Evolutionary conservation across 2,329 filamentous ascomycete species (phyloP), one percentile per base, ranked within the genome.

Genomic region (Colletotrichum musicola): DNA sequence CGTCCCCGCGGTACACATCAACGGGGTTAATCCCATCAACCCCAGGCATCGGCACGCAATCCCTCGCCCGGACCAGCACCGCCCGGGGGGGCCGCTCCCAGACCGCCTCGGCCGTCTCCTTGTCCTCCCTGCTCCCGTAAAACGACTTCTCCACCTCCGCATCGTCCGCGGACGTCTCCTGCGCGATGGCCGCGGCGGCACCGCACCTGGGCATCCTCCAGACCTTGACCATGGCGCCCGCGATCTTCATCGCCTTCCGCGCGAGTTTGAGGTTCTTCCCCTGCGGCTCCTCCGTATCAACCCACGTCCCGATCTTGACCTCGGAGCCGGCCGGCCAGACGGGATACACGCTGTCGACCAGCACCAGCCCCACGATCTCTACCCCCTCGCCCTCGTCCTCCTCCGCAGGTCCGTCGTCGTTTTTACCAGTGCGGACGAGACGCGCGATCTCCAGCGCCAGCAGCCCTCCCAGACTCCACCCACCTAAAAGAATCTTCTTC

Each of bases 381-480:
- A 86, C 75, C 1, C 50, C 47, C 4, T 65, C 49, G 4, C 64
- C 60, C 13, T 71, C 68, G n/a, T 44, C 18, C 1, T 38, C 49
- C 38, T 62, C 59, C 5, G 44, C 50, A 1, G 70, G 62, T 14
- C 82, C 79, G 7, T 76, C 75, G 9, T 74, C 63, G 50, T 9
- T 76, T 77, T 6, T 50, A 25, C 14, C 65, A 55, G 22, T 62
- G 49, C 14, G 9, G 7, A 88, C 75, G 69, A 83, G 75, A 58
- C 80, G 76, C 6, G 86, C 81, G 57, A 88, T 79, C 73, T 88
- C 84, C 13, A 89, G 77, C 6, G 85, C 82, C 16, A 88, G 73
- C 50, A 85, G 73, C 0, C 86, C 87, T 13, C 87, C 87, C 4
- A 88, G 73, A 4, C 85, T 87, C 86, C 86, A 89, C 4, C 86